A percentile compares a stretch with the other conserved stretches of the same genome.
Conservation (phyloP, 495 filamentous ascomycete species). For the Chaetomium cochliodes region DNA sequence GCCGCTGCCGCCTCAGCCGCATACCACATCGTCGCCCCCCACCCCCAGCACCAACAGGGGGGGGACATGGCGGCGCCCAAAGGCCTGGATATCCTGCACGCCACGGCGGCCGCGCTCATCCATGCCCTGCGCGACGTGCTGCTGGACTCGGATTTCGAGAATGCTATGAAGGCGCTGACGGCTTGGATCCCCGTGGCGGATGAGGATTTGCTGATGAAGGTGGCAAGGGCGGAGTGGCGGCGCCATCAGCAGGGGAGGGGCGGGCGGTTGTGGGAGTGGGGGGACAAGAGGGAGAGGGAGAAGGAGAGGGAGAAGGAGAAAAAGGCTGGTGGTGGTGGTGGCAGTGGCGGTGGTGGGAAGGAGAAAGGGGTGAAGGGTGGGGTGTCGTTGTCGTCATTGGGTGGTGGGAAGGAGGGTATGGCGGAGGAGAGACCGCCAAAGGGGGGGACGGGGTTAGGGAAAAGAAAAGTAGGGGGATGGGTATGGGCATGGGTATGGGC, state of each 20-base stretch:
- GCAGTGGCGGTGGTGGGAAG: background rate
- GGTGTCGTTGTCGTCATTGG: no score
- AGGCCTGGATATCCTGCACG: slow-evolving; percentile 87
- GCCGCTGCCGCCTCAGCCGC: background rate
- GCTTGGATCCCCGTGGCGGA: slow-evolving; percentile 95
- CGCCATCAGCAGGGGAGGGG: slow-evolving; percentile 56
- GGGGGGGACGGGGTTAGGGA: background rate
- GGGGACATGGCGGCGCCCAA: slow-evolving; percentile 31
- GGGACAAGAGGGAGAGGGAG: background rate
- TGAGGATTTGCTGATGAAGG: slow-evolving; percentile 90
- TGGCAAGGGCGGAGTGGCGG: slow-evolving; percentile 90
- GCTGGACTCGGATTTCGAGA: slow-evolving; percentile 93
- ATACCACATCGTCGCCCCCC: background rate
- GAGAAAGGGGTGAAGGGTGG: background rate
- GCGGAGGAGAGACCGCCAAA: background rate
- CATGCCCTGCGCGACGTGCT: slow-evolving; percentile 89
- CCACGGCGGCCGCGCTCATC: slow-evolving; percentile 84
- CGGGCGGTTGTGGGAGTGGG: background rate
- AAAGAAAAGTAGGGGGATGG: background rate
- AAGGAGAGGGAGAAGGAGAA: background rate
- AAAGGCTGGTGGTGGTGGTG: no score
- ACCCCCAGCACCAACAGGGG: background rate
- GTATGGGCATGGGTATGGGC: background rate
- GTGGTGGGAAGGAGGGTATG: background rate
- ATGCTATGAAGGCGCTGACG: slow-evolving; percentile 95